phyloP scores from a whole-genome alignment of 192 early-diverging fungal species.

The Anaeromyces robustus region DNA sequence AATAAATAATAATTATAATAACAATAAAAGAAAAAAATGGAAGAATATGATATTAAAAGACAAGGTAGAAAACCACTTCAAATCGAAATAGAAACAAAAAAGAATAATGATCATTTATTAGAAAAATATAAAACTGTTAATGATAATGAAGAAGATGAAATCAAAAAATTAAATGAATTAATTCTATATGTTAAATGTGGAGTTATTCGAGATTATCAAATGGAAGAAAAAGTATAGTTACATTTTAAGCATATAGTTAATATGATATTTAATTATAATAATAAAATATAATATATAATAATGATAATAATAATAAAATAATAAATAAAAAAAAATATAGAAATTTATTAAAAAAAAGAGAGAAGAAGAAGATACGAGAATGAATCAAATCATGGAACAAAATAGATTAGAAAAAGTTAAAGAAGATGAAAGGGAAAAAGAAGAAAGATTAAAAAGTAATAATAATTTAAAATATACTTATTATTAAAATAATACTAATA shows the following conservation, averaged over 20 bases:
- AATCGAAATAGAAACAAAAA: not conserved
- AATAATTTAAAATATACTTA: too few relatives aligned
- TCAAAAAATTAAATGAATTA: slow-evolving; percentile 47
- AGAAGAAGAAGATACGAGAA: not conserved
- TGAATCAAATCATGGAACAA: not conserved
- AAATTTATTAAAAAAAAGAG: not conserved
- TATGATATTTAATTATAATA: too few relatives aligned
- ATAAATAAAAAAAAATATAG: not conserved
- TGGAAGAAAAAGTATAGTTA: slow-evolving; percentile 32
- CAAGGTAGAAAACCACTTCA: not conserved
- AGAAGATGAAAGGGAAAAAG: not conserved
- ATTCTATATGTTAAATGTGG: slow-evolving; percentile 52
- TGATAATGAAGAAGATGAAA: slow-evolving; percentile 49
- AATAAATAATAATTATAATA: not conserved
- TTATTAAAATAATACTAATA: too few relatives aligned
- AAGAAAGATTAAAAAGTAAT: not conserved
- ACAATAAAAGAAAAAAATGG: not conserved
- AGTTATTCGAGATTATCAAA: slow-evolving; percentile 36
- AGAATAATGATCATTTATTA: not conserved
- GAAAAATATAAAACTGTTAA: not conserved
- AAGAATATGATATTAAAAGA: not conserved
- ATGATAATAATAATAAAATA: too few relatives aligned
- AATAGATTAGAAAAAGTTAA: not conserved
- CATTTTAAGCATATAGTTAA: too few relatives aligned
- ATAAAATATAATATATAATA: too few relatives aligned